A percentile compares a stretch with the other conserved stretches of the same genome.
These are phyloP conservation scores for Punctularia strigosozonata DNA, from an alignment of 768 basidiomycete species.

Conservation along the genomic window DNA sequence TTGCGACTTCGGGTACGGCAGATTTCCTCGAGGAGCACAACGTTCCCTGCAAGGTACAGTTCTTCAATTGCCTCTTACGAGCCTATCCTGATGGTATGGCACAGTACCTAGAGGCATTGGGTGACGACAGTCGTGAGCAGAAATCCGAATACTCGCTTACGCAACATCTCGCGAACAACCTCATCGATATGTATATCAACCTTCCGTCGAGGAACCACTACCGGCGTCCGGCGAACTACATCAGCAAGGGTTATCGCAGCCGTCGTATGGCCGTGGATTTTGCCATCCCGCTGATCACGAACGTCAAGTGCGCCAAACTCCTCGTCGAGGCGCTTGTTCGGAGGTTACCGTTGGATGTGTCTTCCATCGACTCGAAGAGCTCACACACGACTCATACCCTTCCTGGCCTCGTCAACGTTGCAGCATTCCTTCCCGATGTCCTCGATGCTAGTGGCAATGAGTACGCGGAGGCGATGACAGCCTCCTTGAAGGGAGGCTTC, in stretches of 20 bases:
- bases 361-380: constrained; percentile 85
- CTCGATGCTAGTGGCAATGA: constrained; percentile 41
- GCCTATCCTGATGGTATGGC: background rate
- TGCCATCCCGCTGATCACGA: constrained; percentile 93
- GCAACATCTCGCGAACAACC: constrained; percentile 90
- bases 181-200: constrained; percentile 99
- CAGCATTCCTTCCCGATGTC: constrained; percentile 74
- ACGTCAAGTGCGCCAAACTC: constrained; percentile 97
- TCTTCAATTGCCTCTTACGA: background rate
- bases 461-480: constrained; percentile 58
- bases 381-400: constrained; percentile 85
- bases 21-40: constrained; percentile 97
- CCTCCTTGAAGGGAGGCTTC: constrained; percentile 84
- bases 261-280: constrained; percentile 99
- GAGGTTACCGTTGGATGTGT: constrained; percentile 84
- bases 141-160: constrained; percentile 97
- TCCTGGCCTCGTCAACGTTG: constrained; percentile 85
- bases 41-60: constrained; percentile 84
- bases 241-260: constrained; percentile 93
- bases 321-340: constrained; percentile 87
- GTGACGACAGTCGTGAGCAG: constrained; percentile 56
- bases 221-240: constrained; percentile 92
- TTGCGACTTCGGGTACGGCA: constrained; percentile 93
- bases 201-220: constrained; percentile 96
- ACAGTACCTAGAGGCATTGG: constrained; percentile 83